phyloP scores from a whole-genome alignment of 2,329 filamentous ascomycete genomes.

The Chaetomiaceae sp. region DNA sequence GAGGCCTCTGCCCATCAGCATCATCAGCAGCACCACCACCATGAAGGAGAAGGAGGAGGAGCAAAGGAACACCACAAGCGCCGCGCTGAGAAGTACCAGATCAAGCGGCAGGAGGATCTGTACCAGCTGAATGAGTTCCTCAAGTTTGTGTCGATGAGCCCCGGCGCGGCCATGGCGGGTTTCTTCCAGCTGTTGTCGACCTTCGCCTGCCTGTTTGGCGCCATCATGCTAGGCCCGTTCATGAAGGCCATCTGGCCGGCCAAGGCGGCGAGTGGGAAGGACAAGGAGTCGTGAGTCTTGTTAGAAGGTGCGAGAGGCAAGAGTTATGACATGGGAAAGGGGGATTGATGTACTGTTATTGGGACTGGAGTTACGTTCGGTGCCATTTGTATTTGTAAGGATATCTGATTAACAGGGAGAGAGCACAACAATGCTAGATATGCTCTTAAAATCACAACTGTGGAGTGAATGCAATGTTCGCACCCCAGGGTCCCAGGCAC shows the following conservation, averaged over 20 bases:
- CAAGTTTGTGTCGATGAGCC: slow-evolving; percentile 62
- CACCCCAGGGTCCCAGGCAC: too few species aligned
- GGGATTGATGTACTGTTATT: too few species aligned
- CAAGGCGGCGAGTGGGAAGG: neutral
- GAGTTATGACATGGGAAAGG: too few species aligned
- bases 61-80: too few species aligned
- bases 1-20: neutral
- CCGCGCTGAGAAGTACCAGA: slow-evolving; percentile 56
- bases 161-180: slow-evolving; percentile 49
- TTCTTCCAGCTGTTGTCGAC: slow-evolving; percentile 52
- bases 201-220: slow-evolving; percentile 58
- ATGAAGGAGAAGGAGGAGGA: neutral
- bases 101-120: slow-evolving; percentile 71
- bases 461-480: too few species aligned
- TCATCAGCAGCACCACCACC: neutral
- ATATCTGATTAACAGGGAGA: too few species aligned
- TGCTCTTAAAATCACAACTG: too few species aligned
- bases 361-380: neutral
- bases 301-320: neutral
- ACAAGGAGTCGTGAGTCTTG: neutral
- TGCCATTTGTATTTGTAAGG: too few species aligned
- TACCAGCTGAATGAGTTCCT: slow-evolving; percentile 75
- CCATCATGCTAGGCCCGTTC: slow-evolving; percentile 32
- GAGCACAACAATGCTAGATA: too few species aligned
- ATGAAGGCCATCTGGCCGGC: slow-evolving; percentile 4